phyloP scores from a whole-genome alignment of 2,329 filamentous ascomycete genomes.

The Fusarium oxysporum region DNA sequence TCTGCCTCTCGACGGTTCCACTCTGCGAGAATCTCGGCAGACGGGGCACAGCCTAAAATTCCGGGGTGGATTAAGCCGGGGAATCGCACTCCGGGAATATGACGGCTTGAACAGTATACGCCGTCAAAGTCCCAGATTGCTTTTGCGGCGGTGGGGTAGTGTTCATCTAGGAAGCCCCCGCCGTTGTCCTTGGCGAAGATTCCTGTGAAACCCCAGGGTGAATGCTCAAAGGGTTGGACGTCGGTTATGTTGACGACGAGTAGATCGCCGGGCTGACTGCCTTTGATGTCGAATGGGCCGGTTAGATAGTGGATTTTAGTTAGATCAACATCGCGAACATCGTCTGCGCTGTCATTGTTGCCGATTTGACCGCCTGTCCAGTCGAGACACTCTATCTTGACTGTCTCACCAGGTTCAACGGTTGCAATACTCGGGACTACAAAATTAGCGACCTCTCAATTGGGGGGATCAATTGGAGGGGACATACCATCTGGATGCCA shows the following conservation, averaged over 20 bases:
- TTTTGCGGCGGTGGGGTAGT: constrained; percentile 81
- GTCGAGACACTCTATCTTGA: constrained; percentile 93
- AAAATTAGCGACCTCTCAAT: background rate
- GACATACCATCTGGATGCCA: constrained; percentile 89
- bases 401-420: constrained; percentile 85
- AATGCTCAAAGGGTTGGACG: constrained; percentile 86
- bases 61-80: constrained; percentile 91
- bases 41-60: constrained; percentile 90
- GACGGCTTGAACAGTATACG: constrained; percentile 81
- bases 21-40: constrained; percentile 77
- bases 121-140: constrained; percentile 70
- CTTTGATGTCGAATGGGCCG: constrained; percentile 88
- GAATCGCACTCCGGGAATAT: constrained; percentile 89
- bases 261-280: constrained; percentile 85
- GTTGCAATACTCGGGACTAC: constrained; percentile 78
- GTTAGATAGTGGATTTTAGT: constrained; percentile 89
- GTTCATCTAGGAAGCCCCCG: constrained; percentile 88
- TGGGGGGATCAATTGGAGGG: background rate
- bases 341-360: constrained; percentile 91
- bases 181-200: constrained; percentile 85
- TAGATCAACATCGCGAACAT: constrained; percentile 85
- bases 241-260: constrained; percentile 92
- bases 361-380: constrained; percentile 87
- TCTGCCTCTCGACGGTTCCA: constrained; percentile 90
- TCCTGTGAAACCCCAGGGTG: constrained; percentile 91